Evolutionary conservation across 805 yeast species (phyloP).

Genomic region (Kuraishia ogatae): DNA sequence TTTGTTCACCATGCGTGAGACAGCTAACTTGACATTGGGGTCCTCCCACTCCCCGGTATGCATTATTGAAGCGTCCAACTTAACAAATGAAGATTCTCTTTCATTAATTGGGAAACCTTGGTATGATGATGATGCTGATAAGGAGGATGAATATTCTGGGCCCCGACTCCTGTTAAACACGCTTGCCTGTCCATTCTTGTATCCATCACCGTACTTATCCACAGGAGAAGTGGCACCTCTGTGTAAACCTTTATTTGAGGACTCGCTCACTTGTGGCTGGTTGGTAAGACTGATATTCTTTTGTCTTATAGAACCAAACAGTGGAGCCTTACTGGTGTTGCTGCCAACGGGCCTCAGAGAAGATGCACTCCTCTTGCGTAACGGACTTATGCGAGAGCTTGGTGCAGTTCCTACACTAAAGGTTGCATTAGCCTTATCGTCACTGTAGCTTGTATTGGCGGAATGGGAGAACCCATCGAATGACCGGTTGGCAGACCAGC

Average conservation of each 20-base stretch:
- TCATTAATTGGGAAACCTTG: neutral
- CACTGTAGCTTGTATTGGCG: neutral
- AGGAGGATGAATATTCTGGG: neutral
- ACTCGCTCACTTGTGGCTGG: neutral
- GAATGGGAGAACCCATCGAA: neutral
- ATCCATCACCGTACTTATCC: too few species aligned
- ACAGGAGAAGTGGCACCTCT: too few species aligned
- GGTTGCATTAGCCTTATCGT: neutral
- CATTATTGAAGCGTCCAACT: slow-evolving; percentile 6
- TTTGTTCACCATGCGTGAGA: slow-evolving; percentile 33
- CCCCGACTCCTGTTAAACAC: neutral
- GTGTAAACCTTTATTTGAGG: too few species aligned
- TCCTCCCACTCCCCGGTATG: slow-evolving; percentile 24
- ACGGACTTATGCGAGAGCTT: neutral
- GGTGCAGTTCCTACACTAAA: neutral
- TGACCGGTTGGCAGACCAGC: neutral
- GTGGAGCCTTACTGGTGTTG: neutral
- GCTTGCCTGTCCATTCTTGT: neutral
- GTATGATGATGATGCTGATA: neutral
- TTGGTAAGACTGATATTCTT: neutral
- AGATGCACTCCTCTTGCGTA: neutral
- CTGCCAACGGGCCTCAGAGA: neutral
- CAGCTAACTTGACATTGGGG: slow-evolving; percentile 36
- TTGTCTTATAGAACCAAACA: neutral
- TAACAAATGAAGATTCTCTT: neutral